These are phyloP conservation scores for Hericium alpestre DNA, from an alignment of 768 basidiomycete genomes.

Conservation along the genomic window DNA sequence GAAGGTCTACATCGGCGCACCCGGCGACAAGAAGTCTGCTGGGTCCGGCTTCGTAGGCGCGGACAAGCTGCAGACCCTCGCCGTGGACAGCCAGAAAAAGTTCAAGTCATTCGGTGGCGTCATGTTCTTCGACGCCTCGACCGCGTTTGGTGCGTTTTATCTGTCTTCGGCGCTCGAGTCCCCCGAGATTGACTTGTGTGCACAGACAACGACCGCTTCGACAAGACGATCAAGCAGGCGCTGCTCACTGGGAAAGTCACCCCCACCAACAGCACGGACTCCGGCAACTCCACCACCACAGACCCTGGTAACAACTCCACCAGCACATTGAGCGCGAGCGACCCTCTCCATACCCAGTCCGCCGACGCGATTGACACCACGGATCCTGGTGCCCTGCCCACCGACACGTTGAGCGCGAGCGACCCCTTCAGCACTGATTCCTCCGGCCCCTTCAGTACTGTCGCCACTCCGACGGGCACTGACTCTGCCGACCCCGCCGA, in stretches of 20 bases:
- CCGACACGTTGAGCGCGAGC: background rate
- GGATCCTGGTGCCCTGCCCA: background rate
- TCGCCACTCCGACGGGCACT: background rate
- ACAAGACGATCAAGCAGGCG: background rate
- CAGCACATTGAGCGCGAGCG: background rate
- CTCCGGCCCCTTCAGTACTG: background rate
- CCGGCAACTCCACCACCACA: background rate
- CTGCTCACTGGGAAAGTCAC: background rate
- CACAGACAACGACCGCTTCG: background rate
- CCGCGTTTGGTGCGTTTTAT: slow-evolving; percentile 27
- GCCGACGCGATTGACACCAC: no score
- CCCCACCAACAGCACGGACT: background rate
- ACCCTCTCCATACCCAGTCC: background rate
- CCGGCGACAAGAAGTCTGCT: slow-evolving; percentile 31
- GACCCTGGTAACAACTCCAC: background rate
- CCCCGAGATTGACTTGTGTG: background rate
- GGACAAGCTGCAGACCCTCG: slow-evolving; percentile 23
- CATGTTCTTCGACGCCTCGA: slow-evolving; percentile 38
- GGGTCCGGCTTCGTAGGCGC: slow-evolving; percentile 29
- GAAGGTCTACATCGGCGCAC: slow-evolving; percentile 37
- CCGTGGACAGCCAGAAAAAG: slow-evolving; percentile 23
- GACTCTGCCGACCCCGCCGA: background rate
- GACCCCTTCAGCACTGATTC: background rate
- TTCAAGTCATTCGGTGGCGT: slow-evolving; percentile 34
- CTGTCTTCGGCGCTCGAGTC: background rate